Evolutionary conservation across 2,329 filamentous ascomycete genomes (phyloP).

Genomic region (Berkeleyomyces basicola): DNA sequence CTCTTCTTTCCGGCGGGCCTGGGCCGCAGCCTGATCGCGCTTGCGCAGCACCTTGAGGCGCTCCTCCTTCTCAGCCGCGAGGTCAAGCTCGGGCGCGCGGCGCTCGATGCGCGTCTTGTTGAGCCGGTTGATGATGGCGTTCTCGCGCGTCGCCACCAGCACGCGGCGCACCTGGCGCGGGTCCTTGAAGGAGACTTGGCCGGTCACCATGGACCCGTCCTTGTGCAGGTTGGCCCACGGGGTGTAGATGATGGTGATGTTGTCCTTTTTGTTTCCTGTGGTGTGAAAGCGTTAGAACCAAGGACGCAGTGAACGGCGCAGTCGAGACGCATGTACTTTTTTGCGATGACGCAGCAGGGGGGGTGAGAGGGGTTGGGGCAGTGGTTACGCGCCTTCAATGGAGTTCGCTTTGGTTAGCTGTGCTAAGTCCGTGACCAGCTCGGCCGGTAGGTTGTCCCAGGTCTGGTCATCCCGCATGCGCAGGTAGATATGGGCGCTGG

Average conservation of each 20-base stretch:
- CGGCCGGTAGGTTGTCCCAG: conserved; percentile 68
- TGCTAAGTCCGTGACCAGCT: conserved; percentile 72
- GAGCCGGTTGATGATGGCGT: conserved; percentile 85
- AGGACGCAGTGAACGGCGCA: neutral
- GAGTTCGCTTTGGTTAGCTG: conserved; percentile 98
- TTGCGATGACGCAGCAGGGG: neutral
- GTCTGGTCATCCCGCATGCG: conserved; percentile 60
- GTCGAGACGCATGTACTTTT: neutral
- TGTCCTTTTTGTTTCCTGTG: conserved; percentile 93
- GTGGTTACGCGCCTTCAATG: conserved; percentile 54
- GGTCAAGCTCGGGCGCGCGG: conserved; percentile 46
- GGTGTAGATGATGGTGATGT: conserved; percentile 91
- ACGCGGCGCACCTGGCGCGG: conserved; percentile 69
- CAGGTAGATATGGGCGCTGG: conserved; percentile 90
- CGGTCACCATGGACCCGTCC: conserved; percentile 85
- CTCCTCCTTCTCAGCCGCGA: conserved; percentile 68
- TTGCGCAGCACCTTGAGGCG: conserved; percentile 53
- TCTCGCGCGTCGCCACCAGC: conserved; percentile 65
- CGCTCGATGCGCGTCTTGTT: conserved; percentile 92
- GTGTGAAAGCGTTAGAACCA: neutral
- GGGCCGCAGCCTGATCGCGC: conserved; percentile 46
- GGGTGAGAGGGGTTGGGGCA: neutral
- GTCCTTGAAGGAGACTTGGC: conserved; percentile 91
- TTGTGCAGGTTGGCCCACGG: conserved; percentile 95
- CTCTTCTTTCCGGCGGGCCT: conserved; percentile 59